A percentile compares a stretch with the other conserved stretches of the same genome.
phyloP scores from a whole-genome alignment of 2,329 filamentous ascomycete genomes.

The Tolypocladium tundrense region DNA sequence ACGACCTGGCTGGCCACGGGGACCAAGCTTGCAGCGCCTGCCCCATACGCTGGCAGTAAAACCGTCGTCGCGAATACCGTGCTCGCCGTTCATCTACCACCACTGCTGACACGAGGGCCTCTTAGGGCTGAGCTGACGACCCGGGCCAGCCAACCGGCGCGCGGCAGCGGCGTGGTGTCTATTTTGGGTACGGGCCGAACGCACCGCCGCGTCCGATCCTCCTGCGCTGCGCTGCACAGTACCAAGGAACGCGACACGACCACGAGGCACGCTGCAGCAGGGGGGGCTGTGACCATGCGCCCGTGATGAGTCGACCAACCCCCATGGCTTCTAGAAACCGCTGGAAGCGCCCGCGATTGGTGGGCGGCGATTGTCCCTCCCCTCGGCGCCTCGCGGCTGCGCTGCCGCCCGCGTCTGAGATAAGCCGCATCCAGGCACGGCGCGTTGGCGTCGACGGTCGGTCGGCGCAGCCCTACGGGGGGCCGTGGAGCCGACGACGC shows the following conservation, averaged over 20 bases:
- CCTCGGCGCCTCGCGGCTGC: not conserved
- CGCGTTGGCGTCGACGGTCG: not conserved
- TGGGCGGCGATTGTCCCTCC: not conserved
- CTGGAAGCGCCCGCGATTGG: not conserved
- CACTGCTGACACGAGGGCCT: not conserved
- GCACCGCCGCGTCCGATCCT: not conserved
- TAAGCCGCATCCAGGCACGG: not conserved
- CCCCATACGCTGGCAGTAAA: not conserved
- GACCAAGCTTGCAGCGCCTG: not conserved
- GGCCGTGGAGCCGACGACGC: not conserved
- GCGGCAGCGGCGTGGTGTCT: not conserved
- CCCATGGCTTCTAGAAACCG: not conserved
- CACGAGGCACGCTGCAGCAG: not conserved
- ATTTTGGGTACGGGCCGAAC: conserved; percentile 1
- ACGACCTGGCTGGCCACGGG: not conserved
- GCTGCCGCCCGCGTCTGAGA: not conserved
- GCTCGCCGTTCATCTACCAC: not conserved
- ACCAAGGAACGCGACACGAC: not conserved
- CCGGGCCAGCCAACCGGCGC: not conserved
- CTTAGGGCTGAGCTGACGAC: not conserved
- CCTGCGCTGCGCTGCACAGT: not conserved
- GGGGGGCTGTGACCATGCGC: not conserved
- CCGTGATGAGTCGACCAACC: not conserved
- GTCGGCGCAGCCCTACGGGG: not conserved
- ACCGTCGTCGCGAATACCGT: not conserved